phyloP scores from a whole-genome alignment of 169 alveolate species.

The Plasmodium gallinaceum region DNA sequence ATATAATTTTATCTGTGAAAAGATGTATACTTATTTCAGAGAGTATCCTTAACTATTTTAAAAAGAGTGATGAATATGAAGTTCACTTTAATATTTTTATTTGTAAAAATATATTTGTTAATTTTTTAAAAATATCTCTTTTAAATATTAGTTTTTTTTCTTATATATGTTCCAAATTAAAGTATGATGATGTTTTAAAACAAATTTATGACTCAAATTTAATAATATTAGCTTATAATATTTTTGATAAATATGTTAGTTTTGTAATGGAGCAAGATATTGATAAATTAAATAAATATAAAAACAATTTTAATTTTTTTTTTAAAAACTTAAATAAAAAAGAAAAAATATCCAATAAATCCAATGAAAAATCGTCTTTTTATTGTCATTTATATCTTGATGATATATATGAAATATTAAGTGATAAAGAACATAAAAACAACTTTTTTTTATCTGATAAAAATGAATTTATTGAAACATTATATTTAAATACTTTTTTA shows the following conservation, averaged over 20 bases:
- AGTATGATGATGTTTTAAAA: conserved; percentile 55
- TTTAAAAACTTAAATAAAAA: conserved; percentile 8
- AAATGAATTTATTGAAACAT: conserved; percentile 46
- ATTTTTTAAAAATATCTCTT: conserved; percentile 44
- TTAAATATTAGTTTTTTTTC: conserved; percentile 47
- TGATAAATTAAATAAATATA: conserved; percentile 17
- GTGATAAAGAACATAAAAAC: neutral
- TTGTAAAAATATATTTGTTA: conserved; percentile 56
- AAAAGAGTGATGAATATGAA: conserved; percentile 27
- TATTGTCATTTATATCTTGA: conserved; percentile 17
- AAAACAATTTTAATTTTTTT: conserved; percentile 16
- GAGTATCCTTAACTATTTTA: conserved; percentile 26
- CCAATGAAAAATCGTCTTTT: neutral
- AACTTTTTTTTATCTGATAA: conserved; percentile 44
- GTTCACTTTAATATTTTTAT: conserved; percentile 55
- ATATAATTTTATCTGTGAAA: conserved; percentile 28
- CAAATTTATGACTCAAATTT: conserved; percentile 42
- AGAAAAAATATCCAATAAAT: neutral
- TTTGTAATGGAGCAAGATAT: conserved; percentile 51
- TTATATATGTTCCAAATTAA: conserved; percentile 44
- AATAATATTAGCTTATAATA: conserved; percentile 32
- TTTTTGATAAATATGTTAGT: conserved; percentile 52
- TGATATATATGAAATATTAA: conserved; percentile 48
- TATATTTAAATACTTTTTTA: conserved; percentile 48
- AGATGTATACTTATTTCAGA: conserved; percentile 59